Percentiles rank a stretch among this genome's conserved stretches.
Evolutionary conservation across 805 yeast species (phyloP).

Genomic region (Candida endomychidarum): DNA sequence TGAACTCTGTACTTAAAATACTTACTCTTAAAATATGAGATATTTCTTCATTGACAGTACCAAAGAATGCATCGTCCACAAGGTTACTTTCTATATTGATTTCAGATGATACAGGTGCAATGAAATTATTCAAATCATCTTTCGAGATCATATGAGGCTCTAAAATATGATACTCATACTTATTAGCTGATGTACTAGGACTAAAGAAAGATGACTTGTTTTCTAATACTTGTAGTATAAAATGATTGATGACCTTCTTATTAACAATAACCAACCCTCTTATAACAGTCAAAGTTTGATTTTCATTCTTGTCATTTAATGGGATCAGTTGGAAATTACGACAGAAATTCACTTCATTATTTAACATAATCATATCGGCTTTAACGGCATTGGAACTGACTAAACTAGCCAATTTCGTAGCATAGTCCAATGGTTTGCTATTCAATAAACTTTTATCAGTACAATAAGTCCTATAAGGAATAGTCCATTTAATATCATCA

Average conservation of each 20-base stretch:
- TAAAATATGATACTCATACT: constrained; percentile 38
- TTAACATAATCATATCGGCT: constrained; percentile 31
- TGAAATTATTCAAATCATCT: constrained; percentile 27
- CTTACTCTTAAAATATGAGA: constrained; percentile 48
- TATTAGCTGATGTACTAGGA: constrained; percentile 19
- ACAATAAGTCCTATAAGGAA: constrained; percentile 19
- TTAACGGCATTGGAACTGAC: constrained; percentile 10
- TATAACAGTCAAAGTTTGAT: constrained; percentile 22
- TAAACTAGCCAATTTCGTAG: constrained; percentile 19
- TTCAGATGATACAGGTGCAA: constrained; percentile 7
- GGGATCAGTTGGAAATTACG: constrained; percentile 16
- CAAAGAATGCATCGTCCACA: constrained; percentile 37
- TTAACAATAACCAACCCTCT: constrained; percentile 33
- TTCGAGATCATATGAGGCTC: constrained; percentile 23
- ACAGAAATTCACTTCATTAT: constrained; percentile 36
- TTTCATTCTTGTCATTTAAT: constrained; percentile 20
- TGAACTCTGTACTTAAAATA: constrained; percentile 46
- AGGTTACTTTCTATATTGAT: too few species aligned
- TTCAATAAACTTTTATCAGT: constrained; percentile 23
- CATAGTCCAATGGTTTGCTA: constrained; percentile 39
- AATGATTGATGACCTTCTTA: constrained; percentile 25
- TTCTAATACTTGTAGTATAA: constrained; percentile 29
- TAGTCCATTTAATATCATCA: constrained; percentile 54
- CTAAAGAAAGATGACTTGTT: constrained; percentile 19
- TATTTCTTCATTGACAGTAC: constrained; percentile 22